Evolutionary conservation across 495 filamentous ascomycete species (phyloP), one percentile per base, ranked within the genome.

Genomic region (Neurospora sp.): DNA sequence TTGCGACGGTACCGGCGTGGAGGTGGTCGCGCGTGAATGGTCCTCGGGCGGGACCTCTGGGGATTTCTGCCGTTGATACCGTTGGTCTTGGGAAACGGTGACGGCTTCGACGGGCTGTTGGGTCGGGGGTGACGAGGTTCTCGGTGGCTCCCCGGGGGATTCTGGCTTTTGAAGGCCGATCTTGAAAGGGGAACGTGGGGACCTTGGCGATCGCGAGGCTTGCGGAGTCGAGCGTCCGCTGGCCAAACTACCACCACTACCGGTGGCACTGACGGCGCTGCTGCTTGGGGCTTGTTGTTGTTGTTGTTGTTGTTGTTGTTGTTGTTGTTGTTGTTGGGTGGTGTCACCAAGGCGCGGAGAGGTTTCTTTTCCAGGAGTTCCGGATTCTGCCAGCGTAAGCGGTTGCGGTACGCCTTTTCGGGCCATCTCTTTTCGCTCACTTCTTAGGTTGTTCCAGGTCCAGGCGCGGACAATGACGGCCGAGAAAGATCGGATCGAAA

Each of bases 381-480:
- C 75, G 73, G 78, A 74, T 70, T 80, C 76, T 76, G 77, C 76
- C 73, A 87, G 80, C 74, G 82, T 78, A 79, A 88, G 82, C 80
- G 86, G 84, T 76, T 86, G 84, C 73, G 85, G 86, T 75, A 80
- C 83, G 73, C 83, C 75, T 81, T 86, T 88, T 76, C 86, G 85
- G 72, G 83, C 84, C 86, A 88, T 88, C 74, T 76, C 81, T 79
- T 73, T 65, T 41, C 44, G 73, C 45, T 20, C 40, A 65, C 53
- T 65, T 65, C 53, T 65, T 61, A 5, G 7, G n/a, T 48, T 61
- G 40, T 71, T 68, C 71, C 75, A 75, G 73, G 75, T 65, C 53
- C 53, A 65, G 53, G 45, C 20, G 45, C 45, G 20, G 45, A 53
- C 45, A 53, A 27, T 53, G 20, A 22, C 3, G 27, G 35, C 53